Base-by-base conservation (phyloP, 2,329 filamentous ascomycete species). In the Fusarium tanahbumbuense region DNA sequence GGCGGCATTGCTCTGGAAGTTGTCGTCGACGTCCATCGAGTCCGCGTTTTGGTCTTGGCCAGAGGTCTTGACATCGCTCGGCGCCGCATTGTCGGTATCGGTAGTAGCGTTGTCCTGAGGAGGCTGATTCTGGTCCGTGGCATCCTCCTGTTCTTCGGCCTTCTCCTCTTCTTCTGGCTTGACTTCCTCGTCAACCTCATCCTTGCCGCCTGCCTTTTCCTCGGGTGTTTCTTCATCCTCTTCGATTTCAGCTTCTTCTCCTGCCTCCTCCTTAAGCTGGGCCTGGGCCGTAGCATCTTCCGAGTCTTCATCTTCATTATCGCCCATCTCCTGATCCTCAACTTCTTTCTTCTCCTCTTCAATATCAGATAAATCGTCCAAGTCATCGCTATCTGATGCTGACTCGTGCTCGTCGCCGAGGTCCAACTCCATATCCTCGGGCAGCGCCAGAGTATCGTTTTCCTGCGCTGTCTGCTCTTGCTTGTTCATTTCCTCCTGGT, bases 371-470 rank as follows among this genome's bases (percentile, higher is more conserved):
- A 92, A 79, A 57, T 89, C 83, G 60, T 89, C 87, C 50, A 91
- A 77, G 20, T 86, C 84, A 67, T 90, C 87, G 40, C 85, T 85
- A 16, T 85, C 86, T 15, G 83, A 84, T 8, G 81, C 83, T 7
- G 87, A 87, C 20, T 86, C 84, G 28, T 87, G 83, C 41, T 92
- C 91, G 28, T 92, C 91, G 69, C 95, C 91, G 58, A 96, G 86
- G 69, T 94, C 89, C 78, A 98, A 86, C 60, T 97, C 90, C 85
- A 98, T 91, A 70, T 97, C 93, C 44, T 97, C 94, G 0, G 94
- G 94, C 23, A 97, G 84, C 47, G 94, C 93, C 64, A 97, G 84
- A 4, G 91, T 90, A 64, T 97, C 90, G 73, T 93, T 91, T 77
- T 97, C 91, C 72, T 95, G 88, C 3, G 93, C 88, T 74, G 95